Conservation (phyloP, 805 yeast species). For the Nakazawaea molendinolei region DNA sequence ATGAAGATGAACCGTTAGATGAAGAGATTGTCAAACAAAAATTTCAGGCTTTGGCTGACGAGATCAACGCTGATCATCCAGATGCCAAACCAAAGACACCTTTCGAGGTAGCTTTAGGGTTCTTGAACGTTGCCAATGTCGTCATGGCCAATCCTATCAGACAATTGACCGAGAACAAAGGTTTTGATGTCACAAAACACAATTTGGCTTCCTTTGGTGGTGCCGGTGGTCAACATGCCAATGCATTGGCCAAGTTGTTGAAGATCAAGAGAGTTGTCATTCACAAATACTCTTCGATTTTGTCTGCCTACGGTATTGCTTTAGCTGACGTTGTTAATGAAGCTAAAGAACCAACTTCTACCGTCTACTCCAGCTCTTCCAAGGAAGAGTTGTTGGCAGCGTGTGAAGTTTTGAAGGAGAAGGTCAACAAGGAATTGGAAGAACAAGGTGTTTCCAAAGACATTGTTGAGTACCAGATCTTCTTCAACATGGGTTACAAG, state of each 20-base stretch:
- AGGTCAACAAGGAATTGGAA: slow-evolving; percentile 20
- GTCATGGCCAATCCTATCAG: slow-evolving; percentile 43
- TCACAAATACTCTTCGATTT: slow-evolving; percentile 39
- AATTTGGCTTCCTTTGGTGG: slow-evolving; percentile 42
- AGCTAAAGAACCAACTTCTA: slow-evolving; percentile 22
- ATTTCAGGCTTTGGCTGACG: slow-evolving; percentile 30
- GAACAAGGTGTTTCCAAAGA: slow-evolving; percentile 21
- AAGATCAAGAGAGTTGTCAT: slow-evolving; percentile 34
- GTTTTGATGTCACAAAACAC: slow-evolving; percentile 35
- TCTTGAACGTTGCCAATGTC: slow-evolving; percentile 37
- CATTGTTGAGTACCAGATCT: slow-evolving; percentile 14
- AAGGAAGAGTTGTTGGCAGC: slow-evolving; percentile 9
- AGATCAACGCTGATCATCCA: slow-evolving; percentile 27
- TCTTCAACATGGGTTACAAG: slow-evolving; percentile 23
- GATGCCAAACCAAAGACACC: slow-evolving; percentile 26
- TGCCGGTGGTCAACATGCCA: slow-evolving; percentile 43
- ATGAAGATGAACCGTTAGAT: slow-evolving; percentile 33
- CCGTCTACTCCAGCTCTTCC: slow-evolving; percentile 13
- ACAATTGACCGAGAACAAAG: slow-evolving; percentile 38
- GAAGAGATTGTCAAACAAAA: slow-evolving; percentile 25
- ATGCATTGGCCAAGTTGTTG: slow-evolving; percentile 34
- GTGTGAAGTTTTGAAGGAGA: slow-evolving; percentile 16
- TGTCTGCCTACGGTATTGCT: slow-evolving; percentile 41
- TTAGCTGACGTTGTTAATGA: slow-evolving; percentile 29
- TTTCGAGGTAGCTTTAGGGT: slow-evolving; percentile 39